Conservation (phyloP, 2,329 filamentous ascomycete genomes). For the Exserohilum rostratum region DNA sequence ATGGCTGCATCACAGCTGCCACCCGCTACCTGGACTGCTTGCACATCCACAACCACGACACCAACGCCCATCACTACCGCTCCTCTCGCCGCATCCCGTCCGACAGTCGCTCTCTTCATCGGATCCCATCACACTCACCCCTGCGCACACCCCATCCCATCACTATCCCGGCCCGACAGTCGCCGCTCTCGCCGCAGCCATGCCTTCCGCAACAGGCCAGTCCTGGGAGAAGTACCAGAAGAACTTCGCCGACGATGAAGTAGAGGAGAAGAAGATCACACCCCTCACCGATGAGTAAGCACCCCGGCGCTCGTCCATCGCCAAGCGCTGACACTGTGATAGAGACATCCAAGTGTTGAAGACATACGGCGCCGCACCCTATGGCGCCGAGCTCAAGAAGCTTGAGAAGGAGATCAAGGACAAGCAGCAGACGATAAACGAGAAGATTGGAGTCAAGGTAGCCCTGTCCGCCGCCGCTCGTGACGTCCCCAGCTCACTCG, state of each 20-base stretch:
- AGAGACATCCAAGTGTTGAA: slow-evolving; percentile 99
- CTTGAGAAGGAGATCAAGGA: slow-evolving; percentile 99
- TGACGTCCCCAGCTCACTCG: slow-evolving; percentile 10
- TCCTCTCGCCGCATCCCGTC: slow-evolving; percentile 1
- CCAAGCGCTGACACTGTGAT: slow-evolving; percentile 38
- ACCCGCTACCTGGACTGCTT: slow-evolving; percentile 24
- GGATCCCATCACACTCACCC: background rate
- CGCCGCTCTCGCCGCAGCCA: slow-evolving; percentile 48
- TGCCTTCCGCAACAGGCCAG: slow-evolving; percentile 92
- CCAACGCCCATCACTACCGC: slow-evolving; percentile 6
- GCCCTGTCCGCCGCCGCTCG: background rate
- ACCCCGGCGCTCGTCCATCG: background rate
- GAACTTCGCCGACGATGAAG: slow-evolving; percentile 93
- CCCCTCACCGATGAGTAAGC: slow-evolving; percentile 93
- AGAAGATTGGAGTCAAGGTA: slow-evolving; percentile 78
- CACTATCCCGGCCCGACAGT: slow-evolving; percentile 7
- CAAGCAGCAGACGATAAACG: slow-evolving; percentile 95
- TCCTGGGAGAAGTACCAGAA: slow-evolving; percentile 99
- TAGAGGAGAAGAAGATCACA: slow-evolving; percentile 99
- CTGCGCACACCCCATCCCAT: slow-evolving; percentile 3
- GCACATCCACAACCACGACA: slow-evolving; percentile 24
- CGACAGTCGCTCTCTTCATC: slow-evolving; percentile 1
- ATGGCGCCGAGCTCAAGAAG: slow-evolving; percentile 91
- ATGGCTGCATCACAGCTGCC: slow-evolving; percentile 30
- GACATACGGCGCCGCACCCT: slow-evolving; percentile 96